These are phyloP conservation scores for Aspergillus sp. DNA, from an alignment of 2,329 filamentous ascomycete genomes.

Conservation along the genomic window DNA sequence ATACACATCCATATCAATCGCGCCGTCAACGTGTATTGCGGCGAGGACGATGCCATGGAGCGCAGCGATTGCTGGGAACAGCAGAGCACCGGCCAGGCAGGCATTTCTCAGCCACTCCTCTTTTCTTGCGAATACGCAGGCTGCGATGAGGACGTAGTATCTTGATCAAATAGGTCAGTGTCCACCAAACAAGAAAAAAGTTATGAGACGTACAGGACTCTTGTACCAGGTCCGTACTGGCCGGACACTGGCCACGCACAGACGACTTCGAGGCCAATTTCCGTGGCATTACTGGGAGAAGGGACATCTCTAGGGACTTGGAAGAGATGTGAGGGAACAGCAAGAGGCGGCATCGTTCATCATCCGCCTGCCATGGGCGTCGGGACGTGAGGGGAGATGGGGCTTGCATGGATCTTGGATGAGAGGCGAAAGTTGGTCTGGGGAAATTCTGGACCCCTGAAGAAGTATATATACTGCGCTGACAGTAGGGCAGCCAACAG, in stretches of 20 bases:
- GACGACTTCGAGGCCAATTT: neutral
- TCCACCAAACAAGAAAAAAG: too few relatives aligned
- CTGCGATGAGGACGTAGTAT: slow-evolving; percentile 2
- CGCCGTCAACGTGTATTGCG: neutral
- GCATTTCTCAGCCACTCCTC: slow-evolving; percentile 9
- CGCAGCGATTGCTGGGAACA: slow-evolving; percentile 4
- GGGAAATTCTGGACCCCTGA: neutral
- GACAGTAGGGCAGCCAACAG: slow-evolving; percentile 1
- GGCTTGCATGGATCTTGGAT: neutral
- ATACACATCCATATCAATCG: slow-evolving; percentile 7
- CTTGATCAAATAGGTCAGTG: neutral
- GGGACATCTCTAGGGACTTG: neutral
- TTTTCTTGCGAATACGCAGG: slow-evolving; percentile 3
- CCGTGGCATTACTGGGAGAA: neutral
- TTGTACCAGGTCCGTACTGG: slow-evolving; percentile 3
- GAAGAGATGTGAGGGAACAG: neutral
- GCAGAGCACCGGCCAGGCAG: slow-evolving; percentile 1
- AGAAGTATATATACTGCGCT: neutral
- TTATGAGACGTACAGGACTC: neutral
- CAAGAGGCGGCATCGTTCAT: slow-evolving; percentile 1
- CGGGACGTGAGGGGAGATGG: too few relatives aligned
- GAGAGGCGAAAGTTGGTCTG: neutral
- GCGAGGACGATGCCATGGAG: slow-evolving; percentile 3
- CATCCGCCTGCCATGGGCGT: neutral
- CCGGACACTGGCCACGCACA: slow-evolving; percentile 6